Evolutionary conservation across 345 rosid genomes (phyloP), one percentile per base, ranked within the genome.

Genomic region (Populus davidiana): DNA sequence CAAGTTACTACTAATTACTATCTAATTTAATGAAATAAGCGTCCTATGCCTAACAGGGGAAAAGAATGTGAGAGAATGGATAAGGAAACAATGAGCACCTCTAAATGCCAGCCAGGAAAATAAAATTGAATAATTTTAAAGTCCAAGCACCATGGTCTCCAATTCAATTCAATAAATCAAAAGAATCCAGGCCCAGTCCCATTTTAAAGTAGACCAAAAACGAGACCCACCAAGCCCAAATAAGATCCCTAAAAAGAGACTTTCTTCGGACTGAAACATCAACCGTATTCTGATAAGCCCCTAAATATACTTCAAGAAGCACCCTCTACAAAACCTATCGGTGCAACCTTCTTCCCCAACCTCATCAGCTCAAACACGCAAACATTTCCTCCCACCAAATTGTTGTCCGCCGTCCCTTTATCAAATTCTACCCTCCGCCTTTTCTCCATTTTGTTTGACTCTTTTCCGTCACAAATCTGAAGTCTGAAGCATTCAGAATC

Each of bases 371-470:
- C 81, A 8, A 81, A 77, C 23, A 78, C 8, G 36, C 81, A 81
- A 17, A 81, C 75, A 12, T 81, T 72, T 38, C 81, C 78, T 25
- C 4, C 69, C 10, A 61, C 6, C 66, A 82, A 41, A 16, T 63
- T n/a, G 68, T 67, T 78, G 8, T 75, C 74, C 4, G 31, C 83
- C 77, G 74, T 17, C 86, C 89, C 66, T 8, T 52, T 13, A 38
- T 38, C 9, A 9, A 38, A 38, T 38, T 38, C 41, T 8, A 38
- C 41, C 41, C 10, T 2, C 8, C 41, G 8, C 41, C 38, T 38
- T 38, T 38, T 38, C 10, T 7, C 9, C 41, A 38, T 38, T 38
- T 38, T 38, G 41, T 38, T 38, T 38, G 41, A 39, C 43, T 39
- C 43, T 8, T 39, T 39, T 39, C 43, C 43, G 43, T 39, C 43